Conservation (phyloP, 306 rosid species). For the Malus asiatica region DNA sequence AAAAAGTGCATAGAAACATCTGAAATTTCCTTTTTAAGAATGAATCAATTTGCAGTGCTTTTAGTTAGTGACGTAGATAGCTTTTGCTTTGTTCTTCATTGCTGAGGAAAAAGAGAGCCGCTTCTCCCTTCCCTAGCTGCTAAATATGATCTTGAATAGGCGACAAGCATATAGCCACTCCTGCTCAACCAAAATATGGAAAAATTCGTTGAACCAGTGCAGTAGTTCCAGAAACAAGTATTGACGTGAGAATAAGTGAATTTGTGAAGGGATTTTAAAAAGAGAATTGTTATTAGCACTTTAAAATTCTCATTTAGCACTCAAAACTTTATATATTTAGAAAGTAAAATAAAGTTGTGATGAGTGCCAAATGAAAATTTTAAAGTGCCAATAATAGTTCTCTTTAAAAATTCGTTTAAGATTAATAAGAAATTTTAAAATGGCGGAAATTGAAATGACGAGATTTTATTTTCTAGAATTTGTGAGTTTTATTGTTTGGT, state of each 20-base stretch:
- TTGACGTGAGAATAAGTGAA: background rate
- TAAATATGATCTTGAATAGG: conserved; percentile 6
- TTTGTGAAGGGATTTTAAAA: background rate
- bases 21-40: background rate
- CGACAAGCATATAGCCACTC: background rate
- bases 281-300: too few species aligned
- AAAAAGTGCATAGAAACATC: background rate
- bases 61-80: background rate
- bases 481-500: too few species aligned
- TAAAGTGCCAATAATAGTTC: too few species aligned
- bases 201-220: background rate
- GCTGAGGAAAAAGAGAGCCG: background rate
- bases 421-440: too few species aligned
- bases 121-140: conserved; percentile 5
- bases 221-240: background rate
- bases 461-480: too few species aligned
- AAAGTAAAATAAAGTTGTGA: too few species aligned
- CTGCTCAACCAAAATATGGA: background rate
- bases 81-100: background rate
- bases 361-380: too few species aligned
- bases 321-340: too few species aligned
- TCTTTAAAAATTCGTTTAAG: too few species aligned
- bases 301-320: too few species aligned
- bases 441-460: accelerated
- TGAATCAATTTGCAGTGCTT: background rate